Evolutionary conservation across 257 asterid species (phyloP).

Genomic region (Rhazya stricta): DNA sequence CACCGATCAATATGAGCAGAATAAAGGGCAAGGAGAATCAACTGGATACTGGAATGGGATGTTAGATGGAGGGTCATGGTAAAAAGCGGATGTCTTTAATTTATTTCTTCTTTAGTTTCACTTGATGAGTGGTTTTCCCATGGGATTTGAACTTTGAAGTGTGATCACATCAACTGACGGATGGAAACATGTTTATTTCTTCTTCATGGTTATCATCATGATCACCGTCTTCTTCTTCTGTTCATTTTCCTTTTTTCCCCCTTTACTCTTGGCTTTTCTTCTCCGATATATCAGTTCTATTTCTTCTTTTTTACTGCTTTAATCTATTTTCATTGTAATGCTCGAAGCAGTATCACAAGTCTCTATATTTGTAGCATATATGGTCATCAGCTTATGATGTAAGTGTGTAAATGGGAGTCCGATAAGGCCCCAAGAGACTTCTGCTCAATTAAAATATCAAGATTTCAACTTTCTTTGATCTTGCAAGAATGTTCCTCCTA

Average conservation of each 20-base stretch:
- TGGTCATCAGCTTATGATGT: neutral
- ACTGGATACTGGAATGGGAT: constrained; percentile 71
- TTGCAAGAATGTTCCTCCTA: neutral
- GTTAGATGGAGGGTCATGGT: constrained; percentile 51
- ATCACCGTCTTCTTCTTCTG: neutral
- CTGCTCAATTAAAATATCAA: neutral
- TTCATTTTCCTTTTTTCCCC: neutral
- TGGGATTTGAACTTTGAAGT: constrained; percentile 14
- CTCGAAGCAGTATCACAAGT: neutral
- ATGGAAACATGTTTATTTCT: constrained; percentile 3
- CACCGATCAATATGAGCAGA: constrained; percentile 19
- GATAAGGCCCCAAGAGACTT: neutral
- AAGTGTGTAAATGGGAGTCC: neutral
- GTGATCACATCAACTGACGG: constrained; percentile 22
- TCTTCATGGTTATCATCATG: neutral
- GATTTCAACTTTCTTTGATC: neutral
- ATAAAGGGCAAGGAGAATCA: constrained; percentile 37
- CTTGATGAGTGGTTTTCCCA: constrained; percentile 2
- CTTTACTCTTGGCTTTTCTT: neutral
- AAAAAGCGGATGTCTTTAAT: constrained; percentile 12
- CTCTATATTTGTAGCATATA: neutral
- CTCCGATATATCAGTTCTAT: neutral
- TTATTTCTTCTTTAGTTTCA: neutral
- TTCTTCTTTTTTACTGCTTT: neutral
- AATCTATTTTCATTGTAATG: neutral